These are phyloP conservation scores for Ophiostoma populinum DNA, from an alignment of 2,329 filamentous ascomycete genomes.

Conservation along the genomic window DNA sequence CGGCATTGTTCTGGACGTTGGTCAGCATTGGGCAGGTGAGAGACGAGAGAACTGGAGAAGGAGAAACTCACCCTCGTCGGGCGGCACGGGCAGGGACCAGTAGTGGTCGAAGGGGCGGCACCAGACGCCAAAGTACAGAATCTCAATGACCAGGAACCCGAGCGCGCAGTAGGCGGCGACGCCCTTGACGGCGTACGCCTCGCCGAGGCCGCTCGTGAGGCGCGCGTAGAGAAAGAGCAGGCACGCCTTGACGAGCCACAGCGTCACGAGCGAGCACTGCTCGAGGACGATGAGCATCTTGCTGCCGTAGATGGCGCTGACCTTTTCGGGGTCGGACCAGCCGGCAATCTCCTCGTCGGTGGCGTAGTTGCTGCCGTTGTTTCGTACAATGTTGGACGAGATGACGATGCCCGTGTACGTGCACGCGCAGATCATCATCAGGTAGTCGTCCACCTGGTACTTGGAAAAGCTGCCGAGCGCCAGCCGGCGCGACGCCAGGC, in stretches of 20 bases:
- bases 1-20: conserved; percentile 22
- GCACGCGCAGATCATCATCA: conserved; percentile 34
- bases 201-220: conserved; percentile 23
- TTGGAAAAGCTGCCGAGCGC: conserved; percentile 26
- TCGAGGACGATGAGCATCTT: conserved; percentile 36
- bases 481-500: conserved; percentile 16
- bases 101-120: conserved; percentile 34
- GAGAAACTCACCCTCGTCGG: conserved; percentile 15
- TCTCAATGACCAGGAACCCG: conserved; percentile 11
- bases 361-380: conserved; percentile 28
- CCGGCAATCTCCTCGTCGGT: conserved; percentile 18
- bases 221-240: conserved; percentile 34
- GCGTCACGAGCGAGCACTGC: conserved; percentile 30
- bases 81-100: conserved; percentile 28
- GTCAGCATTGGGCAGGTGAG: conserved; percentile 5
- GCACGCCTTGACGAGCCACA: conserved; percentile 36
- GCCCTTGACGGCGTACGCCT: conserved; percentile 19
- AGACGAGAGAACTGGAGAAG: not conserved
- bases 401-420: conserved; percentile 26
- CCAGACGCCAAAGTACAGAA: conserved; percentile 24
- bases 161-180: conserved; percentile 17
- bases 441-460: conserved; percentile 38
- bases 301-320: conserved; percentile 29
- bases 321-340: conserved; percentile 27
- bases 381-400: conserved; percentile 23